Conservation (phyloP, 495 filamentous ascomycete species). For the Hypoxylon rickii region DNA sequence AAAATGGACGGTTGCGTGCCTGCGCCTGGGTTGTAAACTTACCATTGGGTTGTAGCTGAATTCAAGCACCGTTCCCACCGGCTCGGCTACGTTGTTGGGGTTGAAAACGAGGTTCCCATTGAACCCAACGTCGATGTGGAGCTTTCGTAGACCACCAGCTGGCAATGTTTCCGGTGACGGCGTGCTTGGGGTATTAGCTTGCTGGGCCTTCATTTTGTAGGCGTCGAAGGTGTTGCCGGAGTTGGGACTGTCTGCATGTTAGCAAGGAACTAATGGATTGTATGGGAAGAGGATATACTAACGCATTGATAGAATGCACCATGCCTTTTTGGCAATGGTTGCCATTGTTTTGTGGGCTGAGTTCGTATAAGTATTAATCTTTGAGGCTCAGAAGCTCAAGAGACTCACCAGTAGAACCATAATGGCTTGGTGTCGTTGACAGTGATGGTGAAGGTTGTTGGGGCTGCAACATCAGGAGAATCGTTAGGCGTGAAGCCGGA, state of each 20-base stretch:
- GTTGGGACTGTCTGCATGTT: slow-evolving; percentile 30
- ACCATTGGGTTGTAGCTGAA: slow-evolving; percentile 44
- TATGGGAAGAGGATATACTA: slow-evolving; percentile 1
- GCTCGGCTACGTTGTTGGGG: slow-evolving; percentile 45
- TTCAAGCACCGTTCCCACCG: slow-evolving; percentile 41
- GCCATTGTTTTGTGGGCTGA: slow-evolving; percentile 41
- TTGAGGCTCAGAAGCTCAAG: background rate
- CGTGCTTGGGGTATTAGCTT: slow-evolving; percentile 36
- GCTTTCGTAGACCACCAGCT: slow-evolving; percentile 40
- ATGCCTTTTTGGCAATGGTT: slow-evolving; percentile 50
- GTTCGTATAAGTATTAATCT: slow-evolving; percentile 3
- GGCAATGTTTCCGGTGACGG: slow-evolving; percentile 40
- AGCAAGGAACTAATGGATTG: background rate
- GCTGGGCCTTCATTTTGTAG: slow-evolving; percentile 37
- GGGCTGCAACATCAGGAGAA: slow-evolving; percentile 36
- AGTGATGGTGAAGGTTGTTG: slow-evolving; percentile 57
- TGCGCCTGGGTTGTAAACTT: background rate
- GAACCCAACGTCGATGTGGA: slow-evolving; percentile 43
- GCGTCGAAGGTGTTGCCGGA: slow-evolving; percentile 44
- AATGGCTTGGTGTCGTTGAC: slow-evolving; percentile 63
- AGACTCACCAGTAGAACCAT: slow-evolving; percentile 61
- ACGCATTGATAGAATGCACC: slow-evolving; percentile 49
- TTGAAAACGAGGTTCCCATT: slow-evolving; percentile 39
- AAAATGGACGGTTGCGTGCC: background rate
- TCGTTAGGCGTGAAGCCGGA: slow-evolving; percentile 52